These are phyloP conservation scores for Botrytis squamosa DNA, from an alignment of 2,329 filamentous ascomycete genomes.

Conservation along the genomic window DNA sequence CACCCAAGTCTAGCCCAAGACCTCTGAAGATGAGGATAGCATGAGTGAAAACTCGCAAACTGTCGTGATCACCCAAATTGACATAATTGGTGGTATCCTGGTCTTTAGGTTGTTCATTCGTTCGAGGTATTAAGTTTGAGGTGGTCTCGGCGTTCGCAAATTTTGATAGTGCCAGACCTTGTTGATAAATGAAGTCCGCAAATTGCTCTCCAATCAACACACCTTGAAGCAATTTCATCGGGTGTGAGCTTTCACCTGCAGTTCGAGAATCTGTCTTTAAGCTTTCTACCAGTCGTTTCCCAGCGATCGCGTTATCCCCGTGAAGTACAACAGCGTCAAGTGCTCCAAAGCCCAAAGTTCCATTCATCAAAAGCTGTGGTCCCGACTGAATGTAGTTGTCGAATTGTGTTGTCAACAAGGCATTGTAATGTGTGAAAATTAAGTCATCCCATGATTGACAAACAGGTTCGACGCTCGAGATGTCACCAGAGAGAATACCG, in stretches of 20 bases:
- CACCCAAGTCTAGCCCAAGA: conserved; percentile 50
- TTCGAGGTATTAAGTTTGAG: conserved; percentile 47
- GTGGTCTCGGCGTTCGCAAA: conserved; percentile 45
- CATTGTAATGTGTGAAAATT: conserved; percentile 84
- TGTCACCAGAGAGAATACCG: conserved; percentile 82
- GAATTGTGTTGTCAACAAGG: conserved; percentile 77
- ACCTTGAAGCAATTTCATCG: conserved; percentile 74
- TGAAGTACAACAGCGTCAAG: conserved; percentile 66
- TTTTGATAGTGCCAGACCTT: conserved; percentile 53
- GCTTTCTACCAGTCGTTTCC: conserved; percentile 58
- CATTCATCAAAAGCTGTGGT: conserved; percentile 52
- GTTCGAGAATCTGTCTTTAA: conserved; percentile 58
- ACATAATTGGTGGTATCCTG: conserved; percentile 50
- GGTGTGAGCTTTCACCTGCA: conserved; percentile 57
- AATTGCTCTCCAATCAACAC: conserved; percentile 67
- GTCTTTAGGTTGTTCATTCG: conserved; percentile 39
- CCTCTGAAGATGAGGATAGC: conserved; percentile 67
- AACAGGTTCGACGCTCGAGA: conserved; percentile 71
- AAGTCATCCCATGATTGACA: conserved; percentile 82
- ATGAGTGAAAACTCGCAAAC: conserved; percentile 68
- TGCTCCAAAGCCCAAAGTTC: conserved; percentile 57
- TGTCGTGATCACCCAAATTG: conserved; percentile 57
- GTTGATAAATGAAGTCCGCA: conserved; percentile 56
- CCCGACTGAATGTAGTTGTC: conserved; percentile 64
- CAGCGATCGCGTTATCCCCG: conserved; percentile 53